phyloP scores from a whole-genome alignment of 2,329 filamentous ascomycete genomes.

The Trichocomaceae sp. region DNA sequence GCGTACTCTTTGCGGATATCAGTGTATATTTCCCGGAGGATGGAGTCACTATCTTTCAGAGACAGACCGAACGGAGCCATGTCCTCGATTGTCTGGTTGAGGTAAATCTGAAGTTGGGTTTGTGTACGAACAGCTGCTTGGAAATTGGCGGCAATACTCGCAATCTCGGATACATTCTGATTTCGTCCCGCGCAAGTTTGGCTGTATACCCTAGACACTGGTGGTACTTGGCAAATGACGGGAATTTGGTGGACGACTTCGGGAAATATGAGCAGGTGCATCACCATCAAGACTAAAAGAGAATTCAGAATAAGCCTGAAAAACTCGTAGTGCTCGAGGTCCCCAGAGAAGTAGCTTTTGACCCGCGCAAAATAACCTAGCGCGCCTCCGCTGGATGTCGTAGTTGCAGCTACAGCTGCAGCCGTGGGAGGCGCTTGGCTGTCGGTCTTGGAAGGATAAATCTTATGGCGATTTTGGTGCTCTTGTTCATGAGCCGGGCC shows the following conservation, averaged over 20 bases:
- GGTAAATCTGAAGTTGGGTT: constrained; percentile 9
- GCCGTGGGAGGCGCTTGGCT: not conserved
- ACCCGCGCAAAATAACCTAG: not conserved
- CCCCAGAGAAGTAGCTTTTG: not conserved
- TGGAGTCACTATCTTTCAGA: constrained; percentile 5
- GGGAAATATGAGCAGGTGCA: constrained; percentile 12
- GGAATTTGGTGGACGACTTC: constrained; percentile 9
- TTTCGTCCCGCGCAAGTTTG: constrained; percentile 3
- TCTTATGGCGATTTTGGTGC: not conserved
- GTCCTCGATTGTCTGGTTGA: constrained; percentile 6
- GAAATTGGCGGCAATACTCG: not conserved
- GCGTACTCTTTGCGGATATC: constrained; percentile 25
- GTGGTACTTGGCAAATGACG: constrained; percentile 3
- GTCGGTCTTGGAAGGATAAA: not conserved
- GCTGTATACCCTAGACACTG: constrained; percentile 2
- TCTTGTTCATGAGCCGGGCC: not conserved
- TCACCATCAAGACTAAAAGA: constrained; percentile 6
- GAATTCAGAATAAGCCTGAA: constrained; percentile 6
- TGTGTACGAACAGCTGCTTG: constrained; percentile 7
- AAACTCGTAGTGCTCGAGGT: constrained; percentile 1
- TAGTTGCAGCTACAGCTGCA: not conserved
- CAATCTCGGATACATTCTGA: not conserved
- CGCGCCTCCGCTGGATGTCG: not conserved
- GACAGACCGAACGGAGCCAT: constrained; percentile 7
- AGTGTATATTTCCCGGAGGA: constrained; percentile 22